Evolutionary conservation across 345 rosid genomes (phyloP), one percentile per base, ranked within the genome.

Genomic region (Balakata baccata): DNA sequence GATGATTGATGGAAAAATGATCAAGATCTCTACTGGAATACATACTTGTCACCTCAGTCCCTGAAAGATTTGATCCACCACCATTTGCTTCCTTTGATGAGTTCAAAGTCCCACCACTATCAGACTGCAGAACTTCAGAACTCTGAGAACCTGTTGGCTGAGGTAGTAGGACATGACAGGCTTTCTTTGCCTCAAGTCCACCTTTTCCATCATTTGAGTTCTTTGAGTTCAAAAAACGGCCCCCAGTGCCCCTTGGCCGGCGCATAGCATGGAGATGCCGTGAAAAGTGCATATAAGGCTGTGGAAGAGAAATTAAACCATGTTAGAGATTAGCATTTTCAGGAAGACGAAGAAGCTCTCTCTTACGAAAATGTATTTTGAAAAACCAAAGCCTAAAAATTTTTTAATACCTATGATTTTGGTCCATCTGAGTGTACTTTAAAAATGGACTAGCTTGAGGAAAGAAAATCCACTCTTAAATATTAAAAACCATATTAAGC

Each of bases 221-320:
- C 78, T 86, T 90, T 0, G 88, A 70, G 78, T 92, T 95, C 89
- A 95, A 74, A 88, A 95, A 95, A 66, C 99, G 92, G n/a, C 99
- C 99, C 13, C 99, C 98, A 0, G 85, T 86, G 69, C 99, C 99
- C 82, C 99, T 90, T 64, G 97, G 98, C 59, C 97, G 94, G 59
- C 98, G 97, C 89, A 95, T 79, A 68, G 99, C 99, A 69, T 95
- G 98, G 52, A 89, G 93, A 81, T 92, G 98, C 67, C 99, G 94
- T 0, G 99, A 95, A 16, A 87, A 68, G 71, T 95, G 99, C 97
- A 88, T 91, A 74, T 89, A 95, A 23, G 94, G 92, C 97, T 95
- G 87, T 34, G 66, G 71, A 39, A 81, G 63, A 83, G 50, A 70
- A 69, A 69, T 59, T 22, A 6, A 78, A 75, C 22, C 41, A 18